Evolutionary conservation across 192 early-diverging fungal genomes (phyloP), one percentile per base, ranked within the genome.

Genomic region (Piromyces sp.): DNA sequence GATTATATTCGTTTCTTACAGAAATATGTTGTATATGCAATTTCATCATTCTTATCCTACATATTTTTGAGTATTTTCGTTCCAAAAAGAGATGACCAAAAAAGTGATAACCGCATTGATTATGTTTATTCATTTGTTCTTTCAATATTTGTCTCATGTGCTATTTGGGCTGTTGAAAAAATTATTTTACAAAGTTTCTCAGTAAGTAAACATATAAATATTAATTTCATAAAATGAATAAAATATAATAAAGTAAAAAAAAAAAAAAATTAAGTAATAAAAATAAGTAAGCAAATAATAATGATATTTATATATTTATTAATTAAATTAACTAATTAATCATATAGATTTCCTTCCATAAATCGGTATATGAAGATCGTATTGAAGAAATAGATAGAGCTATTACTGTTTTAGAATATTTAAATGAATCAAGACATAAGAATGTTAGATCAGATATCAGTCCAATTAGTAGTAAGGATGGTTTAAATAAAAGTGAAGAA

Each of bases 81-180:
- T 68, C 3, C 19, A 68, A 68, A 6, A 26, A 3, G n/a, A 11
- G 26, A 68, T 26, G n/a, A n/a, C n/a, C n/a, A n/a, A n/a, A n/a
- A n/a, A n/a, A n/a, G n/a, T n/a, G n/a, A n/a, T 68, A 68, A 68
- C 26, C n/a, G 9, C 22, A n/a, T 68, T 11, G 26, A 4, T n/a
- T 68, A n/a, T n/a, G 9, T 68, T 68, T 4, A 68, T n/a, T 17
- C 5, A 1, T n/a, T 68, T 11, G 9, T 68, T 26, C 26, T 68
- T 68, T 81, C 87, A 0, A 30, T 91, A 14, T 85, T 90, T 38
- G 88, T 90, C 40, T 87, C 85, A 11, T 87, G 86, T 79, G 83
- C 84, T 0, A 84, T 92, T 9, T 84, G 90, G 33, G 86, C 87
- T 30, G 79, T 89, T 13, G 92, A 93, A 80, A 93, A 93, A 83